A percentile compares a stretch with the other conserved stretches of the same genome.
These are phyloP conservation scores for Isabelozyma pseudorhagii DNA, from an alignment of 805 yeast genomes.

Conservation along the genomic window DNA sequence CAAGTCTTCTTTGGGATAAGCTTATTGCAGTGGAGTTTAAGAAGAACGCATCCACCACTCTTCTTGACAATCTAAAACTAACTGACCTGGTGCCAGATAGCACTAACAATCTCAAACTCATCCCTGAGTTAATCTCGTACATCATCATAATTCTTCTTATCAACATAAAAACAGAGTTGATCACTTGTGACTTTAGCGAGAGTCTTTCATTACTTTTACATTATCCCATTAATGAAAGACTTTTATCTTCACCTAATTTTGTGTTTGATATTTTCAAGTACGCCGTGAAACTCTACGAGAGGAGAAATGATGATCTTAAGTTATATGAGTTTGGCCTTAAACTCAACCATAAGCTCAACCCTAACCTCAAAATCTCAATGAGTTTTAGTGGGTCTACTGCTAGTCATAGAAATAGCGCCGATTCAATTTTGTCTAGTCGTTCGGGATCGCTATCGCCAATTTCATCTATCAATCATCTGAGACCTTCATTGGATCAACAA, in stretches of 20 bases:
- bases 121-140: constrained; percentile 39
- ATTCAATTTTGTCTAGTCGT: constrained; percentile 10
- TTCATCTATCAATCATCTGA: constrained; percentile 4
- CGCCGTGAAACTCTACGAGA: constrained; percentile 28
- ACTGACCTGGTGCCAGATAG: not conserved
- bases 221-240: constrained; percentile 37
- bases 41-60: constrained; percentile 3
- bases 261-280: constrained; percentile 27
- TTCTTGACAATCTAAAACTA: not conserved
- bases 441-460: constrained; percentile 2
- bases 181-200: constrained; percentile 51
- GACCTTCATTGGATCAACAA: not conserved
- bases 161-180: constrained; percentile 41
- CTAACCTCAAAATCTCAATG: constrained; percentile 28
- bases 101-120: constrained; percentile 11
- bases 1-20: constrained; percentile 49
- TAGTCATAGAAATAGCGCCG: constrained; percentile 17
- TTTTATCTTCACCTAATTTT: constrained; percentile 12
- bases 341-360: constrained; percentile 39
- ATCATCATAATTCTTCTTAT: constrained; percentile 42
- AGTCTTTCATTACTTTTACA: constrained; percentile 47
- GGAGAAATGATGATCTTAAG: constrained; percentile 34
- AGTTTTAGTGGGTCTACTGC: constrained; percentile 15
- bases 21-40: constrained; percentile 26
- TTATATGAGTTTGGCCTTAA: constrained; percentile 38